A percentile compares a stretch with the other conserved stretches of the same genome.
phyloP scores from a whole-genome alignment of 768 basidiomycete genomes.

The Baorangia bicolor region DNA sequence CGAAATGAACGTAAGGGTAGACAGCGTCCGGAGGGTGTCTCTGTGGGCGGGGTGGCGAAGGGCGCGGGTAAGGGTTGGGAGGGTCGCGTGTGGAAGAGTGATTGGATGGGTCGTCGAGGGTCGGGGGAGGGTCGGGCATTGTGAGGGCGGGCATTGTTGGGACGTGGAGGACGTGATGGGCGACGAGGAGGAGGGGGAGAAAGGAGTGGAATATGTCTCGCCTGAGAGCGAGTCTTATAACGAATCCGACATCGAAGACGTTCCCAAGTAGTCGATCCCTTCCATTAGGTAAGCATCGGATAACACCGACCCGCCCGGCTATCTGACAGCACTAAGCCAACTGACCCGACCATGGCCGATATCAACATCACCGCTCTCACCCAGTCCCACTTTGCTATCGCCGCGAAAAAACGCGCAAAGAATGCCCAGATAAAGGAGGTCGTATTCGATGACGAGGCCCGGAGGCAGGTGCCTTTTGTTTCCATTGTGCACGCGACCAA shows the following conservation, averaged over 20 bases:
- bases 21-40: conserved; percentile 15
- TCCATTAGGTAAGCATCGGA: conserved; percentile 27
- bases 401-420: conserved; percentile 66
- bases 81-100: conserved; percentile 2
- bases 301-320: conserved; percentile 12
- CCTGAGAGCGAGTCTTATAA: conserved; percentile 38
- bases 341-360: conserved; percentile 26
- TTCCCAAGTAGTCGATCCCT: conserved; percentile 29
- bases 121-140: conserved; percentile 4
- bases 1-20: conserved; percentile 28
- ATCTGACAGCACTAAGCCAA: background rate
- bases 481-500: conserved; percentile 17
- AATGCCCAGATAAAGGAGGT: conserved; percentile 73
- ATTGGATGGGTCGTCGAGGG: conserved; percentile 2
- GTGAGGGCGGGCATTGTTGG: conserved; percentile 32
- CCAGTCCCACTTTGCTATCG: conserved; percentile 58
- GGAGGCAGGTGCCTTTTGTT: conserved; percentile 49
- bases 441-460: conserved; percentile 82
- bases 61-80: conserved; percentile 24
- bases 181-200: conserved; percentile 4
- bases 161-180: background rate
- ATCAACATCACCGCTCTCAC: conserved; percentile 60
- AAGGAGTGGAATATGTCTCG: conserved; percentile 31
- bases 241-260: conserved; percentile 25
- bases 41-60: conserved; percentile 15